Conservation (phyloP, 2,329 filamentous ascomycete species). For the Colletotrichum gigasporum region DNA sequence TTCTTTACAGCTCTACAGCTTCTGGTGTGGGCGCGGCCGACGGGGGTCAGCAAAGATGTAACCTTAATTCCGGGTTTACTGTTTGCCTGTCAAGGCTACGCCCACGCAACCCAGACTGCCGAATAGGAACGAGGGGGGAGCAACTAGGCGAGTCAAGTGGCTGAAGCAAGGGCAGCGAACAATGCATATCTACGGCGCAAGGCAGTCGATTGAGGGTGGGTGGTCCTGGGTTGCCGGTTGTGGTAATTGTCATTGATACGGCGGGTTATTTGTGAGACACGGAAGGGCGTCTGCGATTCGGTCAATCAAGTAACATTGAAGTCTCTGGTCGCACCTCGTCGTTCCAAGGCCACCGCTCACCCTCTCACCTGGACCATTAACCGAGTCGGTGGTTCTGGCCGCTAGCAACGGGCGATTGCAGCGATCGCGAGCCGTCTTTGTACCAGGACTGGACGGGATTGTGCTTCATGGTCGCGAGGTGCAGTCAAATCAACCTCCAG, state of each 20-base stretch:
- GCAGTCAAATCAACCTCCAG: conserved; percentile 12
- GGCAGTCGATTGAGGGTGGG: no score
- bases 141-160: background rate
- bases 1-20: conserved; percentile 14
- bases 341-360: background rate
- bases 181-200: conserved; percentile 6
- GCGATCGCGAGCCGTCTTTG: background rate
- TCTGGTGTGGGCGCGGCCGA: background rate
- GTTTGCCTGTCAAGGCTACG: conserved; percentile 3
- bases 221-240: background rate
- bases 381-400: conserved; percentile 14
- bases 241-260: background rate
- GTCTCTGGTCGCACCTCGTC: background rate
- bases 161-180: background rate
- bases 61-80: background rate
- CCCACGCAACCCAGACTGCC: background rate
- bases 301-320: background rate
- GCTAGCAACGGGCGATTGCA: conserved; percentile 13
- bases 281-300: background rate
- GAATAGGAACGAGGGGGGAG: background rate
- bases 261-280: background rate
- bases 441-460: background rate
- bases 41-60: background rate
- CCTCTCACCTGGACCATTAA: conserved; percentile 1
- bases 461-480: background rate